phyloP scores from a whole-genome alignment of 495 filamentous ascomycete species.

The Barbatosphaeria neglecta region DNA sequence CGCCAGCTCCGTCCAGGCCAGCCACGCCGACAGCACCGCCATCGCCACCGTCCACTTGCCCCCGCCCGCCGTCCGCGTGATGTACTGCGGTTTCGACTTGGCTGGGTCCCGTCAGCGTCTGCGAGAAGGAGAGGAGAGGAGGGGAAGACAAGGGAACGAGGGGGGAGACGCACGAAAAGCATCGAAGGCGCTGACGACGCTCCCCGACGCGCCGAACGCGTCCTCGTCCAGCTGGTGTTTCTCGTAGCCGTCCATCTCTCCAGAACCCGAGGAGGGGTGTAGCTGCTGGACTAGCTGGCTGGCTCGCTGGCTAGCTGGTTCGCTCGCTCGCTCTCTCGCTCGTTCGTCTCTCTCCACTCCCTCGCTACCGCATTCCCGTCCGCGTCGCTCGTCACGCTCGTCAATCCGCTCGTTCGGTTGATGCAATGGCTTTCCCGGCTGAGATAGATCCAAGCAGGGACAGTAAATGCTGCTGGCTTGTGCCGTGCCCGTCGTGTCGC shows the following conservation, averaged over 20 bases:
- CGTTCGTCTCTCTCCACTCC: not conserved
- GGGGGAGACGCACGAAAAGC: constrained; percentile 70
- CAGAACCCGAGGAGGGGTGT: no score
- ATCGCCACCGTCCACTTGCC: constrained; percentile 90
- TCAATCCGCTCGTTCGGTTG: no score
- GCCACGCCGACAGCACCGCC: constrained; percentile 53
- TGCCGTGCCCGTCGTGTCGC: no score
- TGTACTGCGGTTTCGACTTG: constrained; percentile 92
- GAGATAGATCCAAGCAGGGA: no score
- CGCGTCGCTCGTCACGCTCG: not conserved
- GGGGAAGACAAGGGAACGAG: not conserved
- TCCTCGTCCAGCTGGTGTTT: constrained; percentile 63
- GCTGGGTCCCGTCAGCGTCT: constrained; percentile 41
- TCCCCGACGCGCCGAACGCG: constrained; percentile 61
- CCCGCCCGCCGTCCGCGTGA: constrained; percentile 66
- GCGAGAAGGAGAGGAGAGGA: not conserved
- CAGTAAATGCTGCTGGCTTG: no score
- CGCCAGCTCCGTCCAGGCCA: constrained; percentile 63
- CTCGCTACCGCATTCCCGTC: not conserved
- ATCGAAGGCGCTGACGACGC: constrained; percentile 78
- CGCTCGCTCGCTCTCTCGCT: not conserved
- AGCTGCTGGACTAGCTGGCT: no score
- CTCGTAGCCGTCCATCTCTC: constrained; percentile 52
- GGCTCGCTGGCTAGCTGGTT: not conserved
- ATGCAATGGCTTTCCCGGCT: no score